These are phyloP conservation scores for Lentinula aciculospora DNA, from an alignment of 768 basidiomycete genomes.

Conservation along the genomic window DNA sequence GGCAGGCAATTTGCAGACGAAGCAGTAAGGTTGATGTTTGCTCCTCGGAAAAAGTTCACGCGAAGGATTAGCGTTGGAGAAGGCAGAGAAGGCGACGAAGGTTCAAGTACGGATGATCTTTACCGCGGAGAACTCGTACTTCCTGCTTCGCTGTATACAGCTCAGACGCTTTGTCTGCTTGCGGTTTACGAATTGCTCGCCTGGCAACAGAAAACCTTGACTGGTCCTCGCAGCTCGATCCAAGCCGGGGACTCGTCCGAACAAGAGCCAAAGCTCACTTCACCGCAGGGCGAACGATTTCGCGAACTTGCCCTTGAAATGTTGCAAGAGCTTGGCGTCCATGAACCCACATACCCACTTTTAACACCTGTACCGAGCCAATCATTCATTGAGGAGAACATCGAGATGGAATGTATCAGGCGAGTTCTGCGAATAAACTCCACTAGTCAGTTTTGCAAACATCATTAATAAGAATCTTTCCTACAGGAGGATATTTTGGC, in stretches of 20 bases:
- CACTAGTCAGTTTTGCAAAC: neutral
- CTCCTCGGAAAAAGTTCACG: slow-evolving; percentile 19
- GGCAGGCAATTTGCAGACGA: slow-evolving; percentile 53
- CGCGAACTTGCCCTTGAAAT: slow-evolving; percentile 62
- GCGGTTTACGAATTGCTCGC: slow-evolving; percentile 58
- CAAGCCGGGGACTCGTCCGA: neutral
- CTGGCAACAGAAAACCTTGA: slow-evolving; percentile 32
- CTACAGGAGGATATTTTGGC: slow-evolving; percentile 10
- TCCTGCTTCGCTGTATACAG: slow-evolving; percentile 55
- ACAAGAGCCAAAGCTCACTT: neutral
- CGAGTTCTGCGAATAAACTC: neutral
- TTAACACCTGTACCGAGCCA: slow-evolving; percentile 54
- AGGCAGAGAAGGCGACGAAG: neutral
- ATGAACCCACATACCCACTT: slow-evolving; percentile 55
- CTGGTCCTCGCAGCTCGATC: slow-evolving; percentile 14
- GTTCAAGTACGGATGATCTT: neutral
- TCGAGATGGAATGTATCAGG: slow-evolving; percentile 75
- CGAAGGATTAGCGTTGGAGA: neutral
- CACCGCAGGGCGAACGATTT: slow-evolving; percentile 6
- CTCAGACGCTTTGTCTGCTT: slow-evolving; percentile 70
- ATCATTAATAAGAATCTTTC: neutral
- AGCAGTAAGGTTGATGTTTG: slow-evolving; percentile 66
- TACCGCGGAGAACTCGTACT: slow-evolving; percentile 1
- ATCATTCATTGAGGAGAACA: slow-evolving; percentile 53
- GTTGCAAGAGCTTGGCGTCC: slow-evolving; percentile 60